phyloP scores from a whole-genome alignment of 495 filamentous ascomycete genomes.

The Penicillium crystallinum region DNA sequence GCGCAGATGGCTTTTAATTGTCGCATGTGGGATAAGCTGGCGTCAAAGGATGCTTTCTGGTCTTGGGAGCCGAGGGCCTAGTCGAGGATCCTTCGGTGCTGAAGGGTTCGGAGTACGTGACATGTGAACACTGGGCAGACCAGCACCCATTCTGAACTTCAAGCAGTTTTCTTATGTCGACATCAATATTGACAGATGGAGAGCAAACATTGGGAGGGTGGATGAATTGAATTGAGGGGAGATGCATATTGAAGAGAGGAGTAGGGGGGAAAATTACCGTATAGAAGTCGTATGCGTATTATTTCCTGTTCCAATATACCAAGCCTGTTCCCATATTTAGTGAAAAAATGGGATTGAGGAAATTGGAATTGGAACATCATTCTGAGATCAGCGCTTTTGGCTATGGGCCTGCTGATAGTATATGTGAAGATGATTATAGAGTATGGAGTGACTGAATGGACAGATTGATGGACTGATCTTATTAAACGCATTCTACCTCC shows the following conservation, averaged over 20 bases:
- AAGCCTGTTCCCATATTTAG: too few relatives aligned
- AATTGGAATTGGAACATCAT: too few relatives aligned
- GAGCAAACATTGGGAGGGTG: not conserved
- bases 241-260: not conserved
- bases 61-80: not conserved
- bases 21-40: constrained; percentile 13
- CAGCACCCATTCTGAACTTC: not conserved
- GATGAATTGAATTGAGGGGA: not conserved
- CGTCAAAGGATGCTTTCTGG: constrained; percentile 6
- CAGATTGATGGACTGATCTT: too few relatives aligned
- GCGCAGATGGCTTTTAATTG: constrained; percentile 15
- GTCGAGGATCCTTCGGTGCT: not conserved
- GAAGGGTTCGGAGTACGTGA: too few relatives aligned
- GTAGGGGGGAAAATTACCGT: not conserved
- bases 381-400: too few relatives aligned
- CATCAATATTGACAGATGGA: not conserved
- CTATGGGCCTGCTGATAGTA: too few relatives aligned
- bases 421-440: too few relatives aligned
- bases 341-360: too few relatives aligned
- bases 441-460: too few relatives aligned
- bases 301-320: not conserved
- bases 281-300: not conserved
- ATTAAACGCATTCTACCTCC: too few relatives aligned
- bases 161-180: too few relatives aligned
- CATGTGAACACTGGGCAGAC: not conserved